Percentiles rank a stretch among this genome's conserved stretches.
Conservation (phyloP, 352 stramenopile genomes). For the Plasmopara muralis region DNA sequence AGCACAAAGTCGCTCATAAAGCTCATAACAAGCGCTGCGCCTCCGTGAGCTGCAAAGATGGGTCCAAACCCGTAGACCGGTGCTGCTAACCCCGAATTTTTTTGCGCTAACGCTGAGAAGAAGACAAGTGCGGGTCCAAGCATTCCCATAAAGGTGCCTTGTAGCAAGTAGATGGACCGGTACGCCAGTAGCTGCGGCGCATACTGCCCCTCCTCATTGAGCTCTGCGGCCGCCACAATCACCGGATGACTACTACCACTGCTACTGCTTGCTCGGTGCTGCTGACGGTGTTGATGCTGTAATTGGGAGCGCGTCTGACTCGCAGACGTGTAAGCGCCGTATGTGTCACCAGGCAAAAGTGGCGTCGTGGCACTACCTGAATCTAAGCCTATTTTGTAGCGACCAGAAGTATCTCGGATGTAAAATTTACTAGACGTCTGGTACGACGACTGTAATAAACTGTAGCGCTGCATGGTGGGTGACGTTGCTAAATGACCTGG, state of each 20-base stretch:
- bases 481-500: too few relatives aligned
- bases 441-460: conserved; percentile 11
- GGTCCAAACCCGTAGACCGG: conserved; percentile 62
- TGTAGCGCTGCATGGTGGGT: conserved; percentile 25
- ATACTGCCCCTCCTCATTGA: conserved; percentile 41
- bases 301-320: conserved; percentile 17
- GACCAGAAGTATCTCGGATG: conserved; percentile 17
- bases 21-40: conserved; percentile 61
- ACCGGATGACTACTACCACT: conserved; percentile 19
- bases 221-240: conserved; percentile 11
- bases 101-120: conserved; percentile 45
- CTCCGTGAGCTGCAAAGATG: conserved; percentile 69
- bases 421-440: conserved; percentile 8
- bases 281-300: conserved; percentile 25
- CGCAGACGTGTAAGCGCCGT: conserved; percentile 18
- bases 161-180: conserved; percentile 56
- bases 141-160: conserved; percentile 60
- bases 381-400: conserved; percentile 14
- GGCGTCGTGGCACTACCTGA: conserved; percentile 1
- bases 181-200: conserved; percentile 62
- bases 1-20: conserved; percentile 78
- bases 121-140: conserved; percentile 57
- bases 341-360: conserved; percentile 10
- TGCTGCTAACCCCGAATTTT: conserved; percentile 31
- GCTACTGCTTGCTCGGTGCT: conserved; percentile 24